Evolutionary conservation across 768 basidiomycete genomes (phyloP).

Genomic region (Neoboletus subvelutipes): DNA sequence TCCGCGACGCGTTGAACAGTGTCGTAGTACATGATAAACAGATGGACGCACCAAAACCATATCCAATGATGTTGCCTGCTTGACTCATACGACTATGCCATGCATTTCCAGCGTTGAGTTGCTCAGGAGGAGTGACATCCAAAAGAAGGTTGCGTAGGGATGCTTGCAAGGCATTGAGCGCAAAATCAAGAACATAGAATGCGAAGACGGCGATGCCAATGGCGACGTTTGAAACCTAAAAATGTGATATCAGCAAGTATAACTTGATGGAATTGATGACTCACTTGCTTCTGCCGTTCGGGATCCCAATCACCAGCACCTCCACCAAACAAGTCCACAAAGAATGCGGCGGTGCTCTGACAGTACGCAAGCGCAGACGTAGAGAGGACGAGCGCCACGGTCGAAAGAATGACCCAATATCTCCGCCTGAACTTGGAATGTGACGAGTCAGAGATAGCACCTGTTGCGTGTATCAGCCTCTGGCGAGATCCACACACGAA

Average conservation of each 20-base stretch:
- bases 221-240: conserved; percentile 63
- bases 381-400: conserved; percentile 72
- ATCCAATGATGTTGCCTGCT: conserved; percentile 95
- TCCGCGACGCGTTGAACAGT: conserved; percentile 6
- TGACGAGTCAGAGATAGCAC: conserved; percentile 94
- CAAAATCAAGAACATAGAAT: conserved; percentile 95
- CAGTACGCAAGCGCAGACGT: conserved; percentile 86
- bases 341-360: conserved; percentile 60
- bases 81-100: conserved; percentile 98
- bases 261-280: conserved; percentile 17
- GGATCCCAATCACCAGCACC: conserved; percentile 90
- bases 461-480: conserved; percentile 38
- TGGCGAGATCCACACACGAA: neutral
- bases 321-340: conserved; percentile 74
- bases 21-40: neutral
- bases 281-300: conserved; percentile 57
- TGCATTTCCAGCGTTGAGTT: conserved; percentile 92
- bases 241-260: neutral
- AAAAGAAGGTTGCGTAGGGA: conserved; percentile 91
- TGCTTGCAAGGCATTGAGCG: conserved; percentile 93
- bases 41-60: conserved; percentile 69
- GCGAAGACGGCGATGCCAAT: conserved; percentile 85
- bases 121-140: conserved; percentile 85
- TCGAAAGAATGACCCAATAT: conserved; percentile 92
- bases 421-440: conserved; percentile 86